These are phyloP conservation scores for Petunia hybrid DNA, from an alignment of 305 asterid genomes.

Conservation along the genomic window DNA sequence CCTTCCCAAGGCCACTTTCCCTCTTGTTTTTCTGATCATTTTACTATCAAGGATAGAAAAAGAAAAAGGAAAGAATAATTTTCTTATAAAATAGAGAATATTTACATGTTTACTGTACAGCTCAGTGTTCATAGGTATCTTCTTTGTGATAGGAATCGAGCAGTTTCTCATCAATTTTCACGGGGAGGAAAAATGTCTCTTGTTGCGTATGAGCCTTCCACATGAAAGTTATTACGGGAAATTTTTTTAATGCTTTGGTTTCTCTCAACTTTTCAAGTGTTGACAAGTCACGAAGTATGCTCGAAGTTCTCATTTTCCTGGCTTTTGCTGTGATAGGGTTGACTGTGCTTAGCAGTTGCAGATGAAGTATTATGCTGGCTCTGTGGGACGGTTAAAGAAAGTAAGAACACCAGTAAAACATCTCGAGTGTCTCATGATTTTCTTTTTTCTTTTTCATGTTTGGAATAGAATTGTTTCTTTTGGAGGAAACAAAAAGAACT, in stretches of 20 bases:
- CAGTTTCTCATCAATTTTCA: not conserved
- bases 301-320: slow-evolving; percentile 23
- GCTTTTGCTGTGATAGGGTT: slow-evolving; percentile 68
- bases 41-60: not conserved
- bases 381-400: slow-evolving; percentile 92
- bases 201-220: not conserved
- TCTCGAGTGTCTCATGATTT: not conserved
- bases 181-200: not conserved
- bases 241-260: not conserved
- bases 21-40: not conserved
- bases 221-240: not conserved
- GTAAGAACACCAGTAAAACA: slow-evolving; percentile 54
- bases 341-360: slow-evolving; percentile 96
- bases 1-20: not conserved
- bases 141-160: not conserved
- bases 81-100: not conserved
- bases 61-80: too few species aligned
- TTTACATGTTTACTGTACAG: not conserved
- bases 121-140: not conserved
- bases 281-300: not conserved
- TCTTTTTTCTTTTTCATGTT: slow-evolving; percentile 19
- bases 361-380: slow-evolving; percentile 99
- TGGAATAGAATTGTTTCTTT: not conserved
- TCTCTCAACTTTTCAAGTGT: not conserved
- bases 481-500: not conserved